Evolutionary conservation across 1,284 basidiomycete species (phyloP).

Genomic region (Ceratobasidium sp.): DNA sequence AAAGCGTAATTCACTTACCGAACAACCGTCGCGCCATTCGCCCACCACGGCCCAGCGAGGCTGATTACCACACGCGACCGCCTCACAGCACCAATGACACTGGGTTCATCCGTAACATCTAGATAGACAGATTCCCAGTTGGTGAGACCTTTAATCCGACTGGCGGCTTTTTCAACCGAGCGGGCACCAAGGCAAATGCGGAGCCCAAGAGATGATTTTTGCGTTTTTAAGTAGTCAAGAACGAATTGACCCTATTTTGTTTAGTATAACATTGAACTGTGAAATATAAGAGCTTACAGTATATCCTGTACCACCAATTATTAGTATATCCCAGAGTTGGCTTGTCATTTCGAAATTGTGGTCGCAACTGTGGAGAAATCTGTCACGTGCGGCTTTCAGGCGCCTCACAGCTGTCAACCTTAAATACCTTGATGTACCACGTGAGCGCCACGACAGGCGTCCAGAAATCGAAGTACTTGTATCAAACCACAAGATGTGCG

Average conservation of each 20-base stretch:
- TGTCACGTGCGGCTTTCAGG: too few relatives aligned
- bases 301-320: slow-evolving; percentile 42
- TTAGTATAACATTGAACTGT: neutral
- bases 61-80: slow-evolving; percentile 40
- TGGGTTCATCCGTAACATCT: slow-evolving; percentile 37
- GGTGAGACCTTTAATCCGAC: neutral
- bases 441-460: too few relatives aligned
- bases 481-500: too few relatives aligned
- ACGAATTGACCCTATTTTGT: slow-evolving; percentile 35
- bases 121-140: slow-evolving; percentile 28
- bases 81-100: slow-evolving; percentile 32
- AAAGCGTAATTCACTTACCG: neutral
- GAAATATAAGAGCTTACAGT: slow-evolving; percentile 12
- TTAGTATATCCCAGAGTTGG: slow-evolving; percentile 33
- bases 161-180: slow-evolving; percentile 23
- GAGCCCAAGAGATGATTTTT: slow-evolving; percentile 20
- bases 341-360: neutral
- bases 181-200: slow-evolving; percentile 38
- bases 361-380: neutral
- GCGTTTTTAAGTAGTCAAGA: slow-evolving; percentile 36
- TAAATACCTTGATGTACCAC: too few relatives aligned
- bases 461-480: too few relatives aligned
- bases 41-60: slow-evolving; percentile 41
- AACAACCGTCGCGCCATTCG: slow-evolving; percentile 38
- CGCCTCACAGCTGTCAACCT: too few relatives aligned